Evolutionary conservation across 176 grass and related monocot species (phyloP).

Genomic region (Poa annua): DNA sequence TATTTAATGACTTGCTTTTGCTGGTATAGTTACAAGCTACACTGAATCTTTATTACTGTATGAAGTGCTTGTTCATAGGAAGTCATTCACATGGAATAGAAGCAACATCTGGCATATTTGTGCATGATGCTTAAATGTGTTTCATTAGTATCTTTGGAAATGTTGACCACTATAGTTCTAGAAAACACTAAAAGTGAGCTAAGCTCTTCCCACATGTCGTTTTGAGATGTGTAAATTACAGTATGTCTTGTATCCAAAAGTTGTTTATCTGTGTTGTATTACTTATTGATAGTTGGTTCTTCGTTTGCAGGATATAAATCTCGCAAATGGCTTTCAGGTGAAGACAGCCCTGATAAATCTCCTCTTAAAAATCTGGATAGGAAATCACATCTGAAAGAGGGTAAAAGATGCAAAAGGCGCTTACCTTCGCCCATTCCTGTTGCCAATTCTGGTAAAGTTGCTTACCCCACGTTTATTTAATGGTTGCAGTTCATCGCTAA

Average conservation of each 20-base stretch:
- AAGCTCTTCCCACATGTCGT: constrained; percentile 20
- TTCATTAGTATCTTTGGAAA: constrained; percentile 16
- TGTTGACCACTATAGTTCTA: constrained; percentile 24
- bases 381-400: constrained; percentile 63
- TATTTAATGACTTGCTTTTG: neutral
- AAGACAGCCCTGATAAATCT: constrained; percentile 50
- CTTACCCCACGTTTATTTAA: constrained; percentile 22
- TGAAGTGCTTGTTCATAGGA: constrained; percentile 21
- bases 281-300: constrained; percentile 36
- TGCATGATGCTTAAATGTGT: constrained; percentile 29
- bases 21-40: constrained; percentile 20
- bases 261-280: neutral
- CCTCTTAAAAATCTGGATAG: constrained; percentile 42
- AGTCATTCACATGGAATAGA: constrained; percentile 34
- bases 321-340: constrained; percentile 57
- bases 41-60: constrained; percentile 23
- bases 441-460: constrained; percentile 53
- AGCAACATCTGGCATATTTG: constrained; percentile 26
- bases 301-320: constrained; percentile 67
- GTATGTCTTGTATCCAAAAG: constrained; percentile 10
- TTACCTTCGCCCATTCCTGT: constrained; percentile 53
- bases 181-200: neutral
- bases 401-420: constrained; percentile 49
- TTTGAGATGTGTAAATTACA: constrained; percentile 31
- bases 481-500: constrained; percentile 23